Evolutionary conservation across 2,329 filamentous ascomycete genomes (phyloP), one percentile per base, ranked within the genome.

Genomic region (Cercospora janseana): DNA sequence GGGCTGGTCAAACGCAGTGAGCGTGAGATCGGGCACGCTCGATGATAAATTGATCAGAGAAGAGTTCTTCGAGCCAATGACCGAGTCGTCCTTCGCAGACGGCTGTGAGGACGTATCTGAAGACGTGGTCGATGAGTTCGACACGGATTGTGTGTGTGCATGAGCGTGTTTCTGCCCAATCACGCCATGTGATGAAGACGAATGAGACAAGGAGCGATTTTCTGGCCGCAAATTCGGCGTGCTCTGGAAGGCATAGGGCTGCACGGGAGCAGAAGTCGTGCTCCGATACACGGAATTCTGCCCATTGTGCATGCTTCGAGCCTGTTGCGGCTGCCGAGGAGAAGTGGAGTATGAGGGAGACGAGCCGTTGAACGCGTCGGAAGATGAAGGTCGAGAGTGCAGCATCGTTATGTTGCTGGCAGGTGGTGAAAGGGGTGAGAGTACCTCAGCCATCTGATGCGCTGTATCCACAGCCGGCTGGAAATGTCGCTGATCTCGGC

Each of bases 141-240:
- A 63, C 15, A 58, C 60, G 8, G 61, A 63, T 42, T 72, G 66
- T 2, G 58, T 55, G 46, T 77, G 73, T 49, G 73, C 67, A 53
- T 71, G 69, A 53, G 71, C 69, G 55, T 56, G 58, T 16, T 60
- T 56, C 20, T 52, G 54, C 34, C 52, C 56, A 31, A 55, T 51
- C 23, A 54, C 52, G 49, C 50, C 55, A 34, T 56, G 56, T 13
- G 57, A 51, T 15, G 51, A 42, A 41, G 75, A 69, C 6, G 80
- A 78, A 49, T 78, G 74, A 51, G 80, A 80, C 24, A 70, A 70
- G 77, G 74, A 76, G 62, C 79, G 75, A 60, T 74, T 75, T 56
- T 84, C 80, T 56, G 77, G 71, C 48, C 78, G 75, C 55, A 81
- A 70, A 62, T 79, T 75, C 48, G 80, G 79, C 28, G 74, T 76